Percentiles rank a stretch among this genome's conserved stretches.
phyloP scores from a whole-genome alignment of 2,329 filamentous ascomycete species.

The Aspergillus thermomutatus region DNA sequence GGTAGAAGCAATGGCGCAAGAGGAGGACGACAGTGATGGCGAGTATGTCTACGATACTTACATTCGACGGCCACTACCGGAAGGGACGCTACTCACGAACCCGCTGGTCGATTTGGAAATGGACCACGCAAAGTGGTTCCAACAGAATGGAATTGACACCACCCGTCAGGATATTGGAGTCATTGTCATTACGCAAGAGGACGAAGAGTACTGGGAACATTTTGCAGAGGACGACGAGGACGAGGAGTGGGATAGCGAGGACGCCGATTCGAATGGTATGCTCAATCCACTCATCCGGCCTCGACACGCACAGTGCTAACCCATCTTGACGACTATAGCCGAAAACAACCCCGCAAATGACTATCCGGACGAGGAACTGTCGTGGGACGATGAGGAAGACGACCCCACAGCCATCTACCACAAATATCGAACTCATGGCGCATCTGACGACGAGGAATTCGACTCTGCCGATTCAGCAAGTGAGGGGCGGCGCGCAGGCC shows the following conservation, averaged over 20 bases:
- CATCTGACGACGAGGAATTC: conserved; percentile 46
- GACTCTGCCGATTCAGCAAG: conserved; percentile 37
- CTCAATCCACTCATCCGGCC: background rate
- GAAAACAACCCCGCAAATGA: conserved; percentile 51
- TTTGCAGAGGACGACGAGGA: conserved; percentile 55
- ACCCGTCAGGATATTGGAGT: conserved; percentile 37
- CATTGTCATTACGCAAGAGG: conserved; percentile 41
- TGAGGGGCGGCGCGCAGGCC: conserved; percentile 25
- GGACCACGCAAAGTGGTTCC: conserved; percentile 23
- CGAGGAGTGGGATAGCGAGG: conserved; percentile 56
- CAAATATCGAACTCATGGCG: conserved; percentile 37
- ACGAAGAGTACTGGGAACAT: conserved; percentile 55
- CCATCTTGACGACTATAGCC: conserved; percentile 29
- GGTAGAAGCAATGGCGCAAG: conserved; percentile 7
- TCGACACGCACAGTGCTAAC: background rate
- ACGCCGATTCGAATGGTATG: conserved; percentile 60
- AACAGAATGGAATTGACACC: conserved; percentile 27
- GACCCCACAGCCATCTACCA: conserved; percentile 36
- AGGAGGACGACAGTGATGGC: conserved; percentile 44
- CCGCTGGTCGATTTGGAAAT: conserved; percentile 28
- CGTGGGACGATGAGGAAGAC: conserved; percentile 46
- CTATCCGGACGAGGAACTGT: conserved; percentile 50
- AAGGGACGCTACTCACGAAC: conserved; percentile 33
- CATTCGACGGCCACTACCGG: conserved; percentile 46
- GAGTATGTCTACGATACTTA: conserved; percentile 64